These are phyloP conservation scores for Kwoniella heveanensis DNA, from an alignment of 768 basidiomycete species.

Conservation along the genomic window DNA sequence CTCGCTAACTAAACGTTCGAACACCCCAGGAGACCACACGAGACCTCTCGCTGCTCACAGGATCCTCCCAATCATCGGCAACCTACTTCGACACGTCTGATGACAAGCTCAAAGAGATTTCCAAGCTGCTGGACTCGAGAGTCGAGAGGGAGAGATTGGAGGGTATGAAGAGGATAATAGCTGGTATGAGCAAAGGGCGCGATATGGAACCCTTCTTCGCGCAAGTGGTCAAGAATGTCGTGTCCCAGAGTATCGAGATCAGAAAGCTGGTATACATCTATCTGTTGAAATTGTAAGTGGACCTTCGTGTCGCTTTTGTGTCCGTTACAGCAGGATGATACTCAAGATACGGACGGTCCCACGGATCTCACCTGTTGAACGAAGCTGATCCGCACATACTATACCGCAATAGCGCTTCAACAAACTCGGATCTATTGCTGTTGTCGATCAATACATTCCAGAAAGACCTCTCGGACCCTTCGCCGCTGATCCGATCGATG, in stretches of 20 bases:
- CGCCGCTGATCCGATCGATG: constrained; percentile 94
- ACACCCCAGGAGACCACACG: constrained; percentile 48
- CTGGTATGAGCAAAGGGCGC: constrained; percentile 90
- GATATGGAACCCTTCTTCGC: constrained; percentile 93
- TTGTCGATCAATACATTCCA: constrained; percentile 99
- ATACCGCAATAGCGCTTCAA: constrained; percentile 65
- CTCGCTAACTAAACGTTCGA: too few relatives aligned
- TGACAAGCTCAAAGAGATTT: constrained; percentile 80
- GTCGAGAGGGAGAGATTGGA: constrained; percentile 89
- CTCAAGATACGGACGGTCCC: too few relatives aligned
- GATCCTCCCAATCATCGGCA: constrained; percentile 29
- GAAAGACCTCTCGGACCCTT: constrained; percentile 87
- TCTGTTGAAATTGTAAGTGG: constrained; percentile 72
- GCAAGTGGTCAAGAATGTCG: constrained; percentile 95
- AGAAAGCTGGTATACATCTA: constrained; percentile 96
- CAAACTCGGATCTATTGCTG: constrained; percentile 90
- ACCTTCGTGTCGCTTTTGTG: too few relatives aligned
- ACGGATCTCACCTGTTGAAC: too few relatives aligned
- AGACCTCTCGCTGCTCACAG: constrained; percentile 49
- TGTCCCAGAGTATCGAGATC: constrained; percentile 86
- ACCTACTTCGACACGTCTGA: constrained; percentile 60
- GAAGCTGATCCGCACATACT: too few relatives aligned
- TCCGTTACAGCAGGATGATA: too few relatives aligned
- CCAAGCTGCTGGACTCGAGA: constrained; percentile 81
- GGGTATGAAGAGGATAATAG: constrained; percentile 91